A percentile compares a stretch with the other conserved stretches of the same genome.
Evolutionary conservation across 176 grass and related monocot species (phyloP).

Genomic region (Lolium perenne): DNA sequence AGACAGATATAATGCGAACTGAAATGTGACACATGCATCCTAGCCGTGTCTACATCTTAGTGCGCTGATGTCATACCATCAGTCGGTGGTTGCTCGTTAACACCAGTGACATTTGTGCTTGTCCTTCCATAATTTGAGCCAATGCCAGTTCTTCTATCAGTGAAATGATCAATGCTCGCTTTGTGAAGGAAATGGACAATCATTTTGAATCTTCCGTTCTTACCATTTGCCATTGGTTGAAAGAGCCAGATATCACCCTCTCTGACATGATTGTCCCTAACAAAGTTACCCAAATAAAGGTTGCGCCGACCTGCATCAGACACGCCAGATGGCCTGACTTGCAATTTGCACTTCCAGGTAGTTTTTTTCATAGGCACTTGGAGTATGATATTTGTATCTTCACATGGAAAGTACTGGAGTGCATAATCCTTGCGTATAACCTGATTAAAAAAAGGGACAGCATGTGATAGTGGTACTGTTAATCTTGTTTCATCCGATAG

Average conservation of each 20-base stretch:
- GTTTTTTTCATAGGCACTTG: slow-evolving; percentile 27
- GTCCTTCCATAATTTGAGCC: neutral
- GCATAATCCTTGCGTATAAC: slow-evolving; percentile 43
- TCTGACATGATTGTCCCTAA: slow-evolving; percentile 43
- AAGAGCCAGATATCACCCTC: slow-evolving; percentile 51
- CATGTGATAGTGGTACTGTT: neutral
- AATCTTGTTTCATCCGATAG: neutral
- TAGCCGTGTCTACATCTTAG: neutral
- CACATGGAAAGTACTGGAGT: neutral
- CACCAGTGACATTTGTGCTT: neutral
- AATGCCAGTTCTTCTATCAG: neutral
- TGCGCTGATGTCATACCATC: slow-evolving; percentile 30
- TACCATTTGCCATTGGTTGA: slow-evolving; percentile 21
- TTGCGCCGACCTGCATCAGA: neutral
- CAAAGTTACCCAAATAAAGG: slow-evolving; percentile 32
- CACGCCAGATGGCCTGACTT: neutral
- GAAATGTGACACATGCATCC: neutral
- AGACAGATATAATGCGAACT: neutral
- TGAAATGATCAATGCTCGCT: neutral
- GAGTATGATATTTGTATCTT: slow-evolving; percentile 32
- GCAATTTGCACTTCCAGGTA: slow-evolving; percentile 41
- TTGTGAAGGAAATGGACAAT: slow-evolving; percentile 35
- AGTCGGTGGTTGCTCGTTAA: slow-evolving; percentile 10
- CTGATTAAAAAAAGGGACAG: slow-evolving; percentile 36
- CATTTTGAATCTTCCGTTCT: slow-evolving; percentile 21